phyloP scores from a whole-genome alignment of 208 protist genomes.

The Acanthamoeba sp. region DNA sequence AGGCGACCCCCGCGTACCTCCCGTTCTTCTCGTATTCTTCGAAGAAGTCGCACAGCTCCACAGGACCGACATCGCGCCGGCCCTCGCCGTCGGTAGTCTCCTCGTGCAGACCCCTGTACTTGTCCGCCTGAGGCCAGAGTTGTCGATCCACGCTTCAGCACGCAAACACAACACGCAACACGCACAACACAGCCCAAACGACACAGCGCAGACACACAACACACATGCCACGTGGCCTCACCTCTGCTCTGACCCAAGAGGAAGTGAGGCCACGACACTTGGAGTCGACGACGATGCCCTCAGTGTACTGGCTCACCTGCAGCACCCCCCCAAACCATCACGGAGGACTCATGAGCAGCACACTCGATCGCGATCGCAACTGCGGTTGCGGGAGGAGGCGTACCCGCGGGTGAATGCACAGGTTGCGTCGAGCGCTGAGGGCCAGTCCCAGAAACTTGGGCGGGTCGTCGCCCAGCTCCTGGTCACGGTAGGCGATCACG shows the following conservation, averaged over 20 bases:
- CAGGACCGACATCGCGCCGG: background rate
- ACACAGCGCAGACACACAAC: background rate
- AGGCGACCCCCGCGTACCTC: background rate
- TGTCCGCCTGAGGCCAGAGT: background rate
- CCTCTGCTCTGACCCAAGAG: slow-evolving; percentile 91
- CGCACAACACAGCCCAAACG: background rate
- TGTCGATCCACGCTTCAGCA: background rate
- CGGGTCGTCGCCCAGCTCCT: slow-evolving; percentile 76
- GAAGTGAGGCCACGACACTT: slow-evolving; percentile 95
- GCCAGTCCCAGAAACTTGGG: slow-evolving; percentile 88
- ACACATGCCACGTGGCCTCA: background rate
- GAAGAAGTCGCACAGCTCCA: slow-evolving; percentile 88
- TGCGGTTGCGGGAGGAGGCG: background rate
- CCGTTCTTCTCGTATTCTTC: slow-evolving; percentile 83
- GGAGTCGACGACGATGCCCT: slow-evolving; percentile 95
- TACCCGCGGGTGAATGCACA: slow-evolving; percentile 96
- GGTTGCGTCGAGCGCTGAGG: slow-evolving; percentile 91
- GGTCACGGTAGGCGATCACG: slow-evolving; percentile 83
- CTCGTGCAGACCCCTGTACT: slow-evolving; percentile 18
- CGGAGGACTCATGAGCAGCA: no score
- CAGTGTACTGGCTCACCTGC: slow-evolving; percentile 30
- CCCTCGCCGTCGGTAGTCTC: background rate
- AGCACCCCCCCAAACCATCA: background rate
- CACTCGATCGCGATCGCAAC: no score
- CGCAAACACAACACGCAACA: background rate